Conservation (phyloP, 768 basidiomycete species). For the Rhodotorula babjevae region DNA sequence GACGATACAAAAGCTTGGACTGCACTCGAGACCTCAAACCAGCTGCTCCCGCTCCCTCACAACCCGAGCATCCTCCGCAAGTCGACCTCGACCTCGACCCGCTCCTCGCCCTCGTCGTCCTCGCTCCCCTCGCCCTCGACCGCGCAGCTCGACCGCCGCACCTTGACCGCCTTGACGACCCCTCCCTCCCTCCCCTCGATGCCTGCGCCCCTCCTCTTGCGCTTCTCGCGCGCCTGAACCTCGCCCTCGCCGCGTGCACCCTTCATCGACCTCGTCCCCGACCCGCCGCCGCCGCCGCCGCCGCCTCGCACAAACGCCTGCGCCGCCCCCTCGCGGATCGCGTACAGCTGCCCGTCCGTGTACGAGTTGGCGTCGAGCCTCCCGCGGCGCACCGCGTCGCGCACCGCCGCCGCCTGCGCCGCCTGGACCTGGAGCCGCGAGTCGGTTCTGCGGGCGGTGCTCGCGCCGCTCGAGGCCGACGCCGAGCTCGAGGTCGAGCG, state of each 20-base stretch:
- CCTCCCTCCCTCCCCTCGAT: not conserved
- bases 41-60: not conserved
- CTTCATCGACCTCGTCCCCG: no score
- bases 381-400: not conserved
- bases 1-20: not conserved
- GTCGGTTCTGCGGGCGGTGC: no score
- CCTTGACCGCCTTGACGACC: not conserved
- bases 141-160: not conserved
- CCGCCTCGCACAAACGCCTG: no score
- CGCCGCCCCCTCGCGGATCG: not conserved
- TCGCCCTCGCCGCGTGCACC: no score
- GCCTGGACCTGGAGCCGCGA: not conserved
- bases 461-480: not conserved
- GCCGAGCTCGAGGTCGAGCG: not conserved
- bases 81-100: slow-evolving; percentile 4
- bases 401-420: not conserved
- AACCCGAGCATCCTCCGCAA: slow-evolving; percentile 1
- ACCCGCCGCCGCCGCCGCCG: no score
- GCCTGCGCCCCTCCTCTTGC: not conserved
- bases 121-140: not conserved
- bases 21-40: no score
- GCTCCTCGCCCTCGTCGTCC: not conserved
- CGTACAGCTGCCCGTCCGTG: not conserved
- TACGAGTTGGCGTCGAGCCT: not conserved
- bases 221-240: not conserved